Base-by-base conservation (phyloP, 495 filamentous ascomycete species). In the Penicillium paxilli region DNA sequence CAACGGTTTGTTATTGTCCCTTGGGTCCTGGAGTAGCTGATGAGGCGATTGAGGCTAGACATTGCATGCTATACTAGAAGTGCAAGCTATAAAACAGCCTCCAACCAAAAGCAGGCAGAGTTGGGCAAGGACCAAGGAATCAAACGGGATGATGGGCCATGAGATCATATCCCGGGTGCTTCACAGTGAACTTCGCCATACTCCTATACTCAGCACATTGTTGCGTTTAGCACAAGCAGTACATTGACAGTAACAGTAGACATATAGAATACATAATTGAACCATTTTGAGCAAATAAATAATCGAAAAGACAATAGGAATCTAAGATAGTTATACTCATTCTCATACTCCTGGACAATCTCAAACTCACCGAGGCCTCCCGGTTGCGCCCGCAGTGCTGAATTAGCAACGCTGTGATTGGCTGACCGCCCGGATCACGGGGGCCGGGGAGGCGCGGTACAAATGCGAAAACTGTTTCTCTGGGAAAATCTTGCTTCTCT, bases 321-420 rank as follows among this genome's bases (percentile, higher is more conserved):
- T n/a, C n/a, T n/a, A n/a, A n/a, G n/a, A 32, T 12, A 32, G 28
- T 30, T 3, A 30, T 30, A 30, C n/a, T 14, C 11, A 32, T 12
- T 12, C 30, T 1, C 30, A 32, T 30, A 30, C 26, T 30, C 26
- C 10, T 32, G 1, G 9, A 28, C 11, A 11, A 28, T 28, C 26
- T 28, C 5, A 28, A 11, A 33, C 50, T 57, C 59, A 62, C 62
- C 59, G 62, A 64, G 30, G 42, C 22, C 17, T 44, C 60, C 73
- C 73, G 73, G 62, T 59, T 59, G 62, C 61, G 70, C 66, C 73
- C 73, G 73, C 66, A 5, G 17, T n/a, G 58, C 49, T 70, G 67
- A 74, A 76, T 72, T 67, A 72, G 65, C 68, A 20, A 4, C 4
- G 0, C 52, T 10, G 51, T 78, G 74, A 76, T 77, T 75, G 73